Percentiles rank a stretch among this genome's conserved stretches.
Evolutionary conservation across 2,329 filamentous ascomycete species (phyloP).

Genomic region (Fusarium phyllophilum): DNA sequence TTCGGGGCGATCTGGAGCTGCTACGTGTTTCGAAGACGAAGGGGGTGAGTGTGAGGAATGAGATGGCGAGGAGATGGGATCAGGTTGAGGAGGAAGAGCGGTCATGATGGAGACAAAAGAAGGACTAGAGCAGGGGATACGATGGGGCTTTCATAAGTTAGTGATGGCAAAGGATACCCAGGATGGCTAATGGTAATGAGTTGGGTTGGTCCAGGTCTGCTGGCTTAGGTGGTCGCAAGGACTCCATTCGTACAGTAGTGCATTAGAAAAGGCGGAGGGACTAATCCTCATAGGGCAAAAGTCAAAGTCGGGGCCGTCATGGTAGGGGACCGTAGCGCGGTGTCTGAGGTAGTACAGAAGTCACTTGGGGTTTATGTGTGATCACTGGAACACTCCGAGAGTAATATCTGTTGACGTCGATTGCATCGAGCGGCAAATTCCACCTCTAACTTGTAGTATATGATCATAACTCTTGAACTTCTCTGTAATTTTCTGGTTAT

Average conservation of each 20-base stretch:
- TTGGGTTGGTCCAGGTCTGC: conserved; percentile 16
- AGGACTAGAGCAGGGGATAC: conserved; percentile 36
- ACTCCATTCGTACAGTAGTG: conserved; percentile 34
- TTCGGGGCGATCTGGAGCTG: conserved; percentile 17
- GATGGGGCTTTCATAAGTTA: conserved; percentile 40
- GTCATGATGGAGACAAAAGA: conserved; percentile 38
- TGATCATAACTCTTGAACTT: not conserved
- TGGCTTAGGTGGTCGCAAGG: conserved; percentile 33
- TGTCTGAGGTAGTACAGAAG: conserved; percentile 12
- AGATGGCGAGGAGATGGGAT: conserved; percentile 23
- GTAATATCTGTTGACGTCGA: conserved; percentile 8
- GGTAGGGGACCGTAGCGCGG: conserved; percentile 26
- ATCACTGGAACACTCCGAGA: conserved; percentile 24
- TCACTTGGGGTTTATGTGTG: conserved; percentile 5
- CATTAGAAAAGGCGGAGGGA: conserved; percentile 32
- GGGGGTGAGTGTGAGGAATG: conserved; percentile 17
- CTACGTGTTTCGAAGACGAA: conserved; percentile 12
- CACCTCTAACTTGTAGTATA: not conserved
- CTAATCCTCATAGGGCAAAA: conserved; percentile 28
- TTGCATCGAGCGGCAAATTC: not conserved
- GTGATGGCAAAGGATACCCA: conserved; percentile 20
- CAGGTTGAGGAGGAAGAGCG: conserved; percentile 35
- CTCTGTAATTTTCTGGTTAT: not conserved
- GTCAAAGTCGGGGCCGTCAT: conserved; percentile 28
- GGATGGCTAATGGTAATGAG: conserved; percentile 19